Evolutionary conservation across 495 filamentous ascomycete genomes (phyloP).

Genomic region (Neurospora sp.): DNA sequence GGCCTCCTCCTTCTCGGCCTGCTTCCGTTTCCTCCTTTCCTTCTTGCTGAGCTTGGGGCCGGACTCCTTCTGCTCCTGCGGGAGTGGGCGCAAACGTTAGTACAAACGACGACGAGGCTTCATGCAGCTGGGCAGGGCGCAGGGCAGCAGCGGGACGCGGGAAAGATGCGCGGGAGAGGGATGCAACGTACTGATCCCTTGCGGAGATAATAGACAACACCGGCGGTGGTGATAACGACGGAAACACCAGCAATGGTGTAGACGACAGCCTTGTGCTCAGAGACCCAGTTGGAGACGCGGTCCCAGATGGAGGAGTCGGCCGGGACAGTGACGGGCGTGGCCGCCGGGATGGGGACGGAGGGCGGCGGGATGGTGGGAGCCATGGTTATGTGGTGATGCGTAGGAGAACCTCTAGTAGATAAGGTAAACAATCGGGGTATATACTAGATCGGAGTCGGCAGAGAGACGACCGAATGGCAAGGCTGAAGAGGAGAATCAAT

Average conservation of each 20-base stretch:
- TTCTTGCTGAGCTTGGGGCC: slow-evolving; percentile 40
- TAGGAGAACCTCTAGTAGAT: background rate
- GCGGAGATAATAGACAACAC: slow-evolving; percentile 80
- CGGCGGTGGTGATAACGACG: slow-evolving; percentile 80
- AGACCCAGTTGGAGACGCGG: slow-evolving; percentile 81
- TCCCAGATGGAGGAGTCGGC: slow-evolving; percentile 69
- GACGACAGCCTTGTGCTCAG: slow-evolving; percentile 87
- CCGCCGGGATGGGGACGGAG: slow-evolving; percentile 28
- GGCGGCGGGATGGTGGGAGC: slow-evolving; percentile 32
- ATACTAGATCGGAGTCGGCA: slow-evolving; percentile 5
- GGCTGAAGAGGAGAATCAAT: background rate
- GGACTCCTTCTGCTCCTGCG: slow-evolving; percentile 20
- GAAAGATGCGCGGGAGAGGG: background rate
- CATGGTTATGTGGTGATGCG: slow-evolving; percentile 19
- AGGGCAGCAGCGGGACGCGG: background rate
- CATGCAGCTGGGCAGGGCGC: background rate
- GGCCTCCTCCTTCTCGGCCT: slow-evolving; percentile 52
- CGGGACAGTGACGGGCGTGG: slow-evolving; percentile 25
- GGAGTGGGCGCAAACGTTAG: background rate
- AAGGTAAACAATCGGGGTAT: slow-evolving; percentile 1
- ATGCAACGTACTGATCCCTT: slow-evolving; percentile 30
- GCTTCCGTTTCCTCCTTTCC: slow-evolving; percentile 57
- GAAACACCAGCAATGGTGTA: slow-evolving; percentile 94
- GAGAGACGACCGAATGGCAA: slow-evolving; percentile 5
- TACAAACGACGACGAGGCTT: background rate